phyloP scores from a whole-genome alignment of 345 rosid genomes.

The Eucalyptus viminalis region DNA sequence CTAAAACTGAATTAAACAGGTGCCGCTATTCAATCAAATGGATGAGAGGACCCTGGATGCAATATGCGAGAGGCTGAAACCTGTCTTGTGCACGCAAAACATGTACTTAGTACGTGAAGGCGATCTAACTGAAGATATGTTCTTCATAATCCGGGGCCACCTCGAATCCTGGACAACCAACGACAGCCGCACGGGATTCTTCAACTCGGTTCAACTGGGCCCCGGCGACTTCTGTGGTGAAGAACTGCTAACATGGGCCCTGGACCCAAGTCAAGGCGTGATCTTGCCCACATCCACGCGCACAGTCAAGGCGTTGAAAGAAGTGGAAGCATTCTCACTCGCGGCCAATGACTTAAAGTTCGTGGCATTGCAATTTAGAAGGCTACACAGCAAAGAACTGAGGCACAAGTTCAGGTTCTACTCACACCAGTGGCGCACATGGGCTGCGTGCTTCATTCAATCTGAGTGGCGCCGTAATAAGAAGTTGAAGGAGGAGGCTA shows the following conservation, averaged over 20 bases:
- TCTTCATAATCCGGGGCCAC: conserved; percentile 18
- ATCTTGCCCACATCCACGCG: conserved; percentile 11
- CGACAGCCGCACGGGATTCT: background rate
- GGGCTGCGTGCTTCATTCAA: conserved; percentile 16
- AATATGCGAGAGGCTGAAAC: conserved; percentile 8
- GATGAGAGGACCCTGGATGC: conserved; percentile 10
- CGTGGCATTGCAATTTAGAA: conserved; percentile 12
- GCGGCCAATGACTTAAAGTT: conserved; percentile 8
- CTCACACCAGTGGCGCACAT: conserved; percentile 12
- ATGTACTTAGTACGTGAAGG: conserved; percentile 8
- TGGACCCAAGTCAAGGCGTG: background rate
- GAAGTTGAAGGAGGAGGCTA: background rate
- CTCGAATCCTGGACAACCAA: conserved; percentile 6
- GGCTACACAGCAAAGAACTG: conserved; percentile 5
- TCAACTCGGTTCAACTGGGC: background rate
- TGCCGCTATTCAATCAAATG: conserved; percentile 9
- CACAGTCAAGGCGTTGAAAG: background rate
- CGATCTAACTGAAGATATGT: conserved; percentile 9
- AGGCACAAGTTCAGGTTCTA: conserved; percentile 7
- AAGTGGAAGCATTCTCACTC: conserved; percentile 14
- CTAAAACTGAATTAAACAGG: background rate
- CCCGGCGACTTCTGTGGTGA: background rate
- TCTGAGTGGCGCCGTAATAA: conserved; percentile 6
- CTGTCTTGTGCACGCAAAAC: background rate
- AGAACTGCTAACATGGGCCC: conserved; percentile 13